These are phyloP conservation scores for Knufia petricola DNA, from an alignment of 2,329 filamentous ascomycete species.

Conservation along the genomic window DNA sequence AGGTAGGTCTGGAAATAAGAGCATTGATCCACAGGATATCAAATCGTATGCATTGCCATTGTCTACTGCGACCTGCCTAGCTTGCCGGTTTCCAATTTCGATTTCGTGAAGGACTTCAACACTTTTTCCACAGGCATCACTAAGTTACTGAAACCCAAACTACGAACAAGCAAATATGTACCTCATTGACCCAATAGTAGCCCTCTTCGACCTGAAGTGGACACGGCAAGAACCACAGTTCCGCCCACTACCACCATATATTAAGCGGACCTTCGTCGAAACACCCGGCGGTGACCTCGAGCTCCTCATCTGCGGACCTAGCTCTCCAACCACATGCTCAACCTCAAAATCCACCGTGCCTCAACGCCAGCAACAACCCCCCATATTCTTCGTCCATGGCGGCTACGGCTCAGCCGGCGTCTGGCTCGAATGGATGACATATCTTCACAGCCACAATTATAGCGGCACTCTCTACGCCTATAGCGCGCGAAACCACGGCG, in stretches of 20 bases:
- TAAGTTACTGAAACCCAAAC: background rate
- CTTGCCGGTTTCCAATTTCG: no score
- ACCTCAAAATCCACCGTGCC: no score
- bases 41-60: no score
- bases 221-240: constrained; percentile 6
- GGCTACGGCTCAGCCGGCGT: constrained; percentile 46
- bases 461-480: constrained; percentile 41
- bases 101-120: no score
- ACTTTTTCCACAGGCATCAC: no score
- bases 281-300: constrained; percentile 40
- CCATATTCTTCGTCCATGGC: constrained; percentile 46
- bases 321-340: constrained; percentile 24
- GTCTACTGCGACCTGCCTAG: no score
- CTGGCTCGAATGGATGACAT: constrained; percentile 45
- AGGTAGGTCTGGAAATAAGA: no score
- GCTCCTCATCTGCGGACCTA: constrained; percentile 29
- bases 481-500: constrained; percentile 45
- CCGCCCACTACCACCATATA: constrained; percentile 29
- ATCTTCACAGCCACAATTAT: constrained; percentile 36
- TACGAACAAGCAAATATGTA: background rate
- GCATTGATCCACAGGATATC: no score
- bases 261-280: constrained; percentile 37
- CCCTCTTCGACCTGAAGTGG: constrained; percentile 12
- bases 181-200: constrained; percentile 9
- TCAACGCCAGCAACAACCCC: constrained; percentile 20